Evolutionary conservation across 2,329 filamentous ascomycete genomes (phyloP).

Genomic region (Graphilbum fragrans): DNA sequence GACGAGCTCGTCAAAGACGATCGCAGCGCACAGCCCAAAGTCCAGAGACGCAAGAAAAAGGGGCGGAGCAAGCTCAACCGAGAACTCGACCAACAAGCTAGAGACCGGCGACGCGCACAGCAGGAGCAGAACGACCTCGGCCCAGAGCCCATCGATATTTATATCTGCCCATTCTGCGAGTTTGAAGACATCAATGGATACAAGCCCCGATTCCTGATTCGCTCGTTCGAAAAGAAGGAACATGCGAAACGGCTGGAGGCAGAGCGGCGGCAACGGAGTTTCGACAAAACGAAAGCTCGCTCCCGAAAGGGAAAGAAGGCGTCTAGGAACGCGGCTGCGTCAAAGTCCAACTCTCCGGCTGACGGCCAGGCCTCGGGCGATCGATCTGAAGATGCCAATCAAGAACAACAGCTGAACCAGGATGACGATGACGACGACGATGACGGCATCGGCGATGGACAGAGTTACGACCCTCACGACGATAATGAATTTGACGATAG

Average conservation of each 20-base stretch:
- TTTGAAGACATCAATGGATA: slow-evolving; percentile 93
- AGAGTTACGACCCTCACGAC: neutral
- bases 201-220: slow-evolving; percentile 72
- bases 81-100: slow-evolving; percentile 63
- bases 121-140: slow-evolving; percentile 65
- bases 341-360: slow-evolving; percentile 25
- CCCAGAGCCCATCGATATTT: slow-evolving; percentile 65
- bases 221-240: slow-evolving; percentile 91
- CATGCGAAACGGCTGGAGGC: slow-evolving; percentile 70
- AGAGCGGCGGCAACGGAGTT: slow-evolving; percentile 70
- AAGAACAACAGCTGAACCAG: neutral
- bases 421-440: slow-evolving; percentile 2
- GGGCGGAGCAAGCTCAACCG: slow-evolving; percentile 55
- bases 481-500: neutral
- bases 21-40: slow-evolving; percentile 1
- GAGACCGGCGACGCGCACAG: slow-evolving; percentile 65
- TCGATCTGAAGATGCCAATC: neutral
- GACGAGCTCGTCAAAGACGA: neutral
- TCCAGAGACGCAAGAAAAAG: slow-evolving; percentile 37
- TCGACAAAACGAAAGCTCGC: slow-evolving; percentile 93
- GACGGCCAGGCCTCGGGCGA: slow-evolving; percentile 3
- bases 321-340: slow-evolving; percentile 39
- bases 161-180: slow-evolving; percentile 97
- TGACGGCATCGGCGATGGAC: neutral
- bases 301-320: slow-evolving; percentile 78